Conservation (phyloP, 1,139 yeast species). For the Yamadazyma trypodendri region DNA sequence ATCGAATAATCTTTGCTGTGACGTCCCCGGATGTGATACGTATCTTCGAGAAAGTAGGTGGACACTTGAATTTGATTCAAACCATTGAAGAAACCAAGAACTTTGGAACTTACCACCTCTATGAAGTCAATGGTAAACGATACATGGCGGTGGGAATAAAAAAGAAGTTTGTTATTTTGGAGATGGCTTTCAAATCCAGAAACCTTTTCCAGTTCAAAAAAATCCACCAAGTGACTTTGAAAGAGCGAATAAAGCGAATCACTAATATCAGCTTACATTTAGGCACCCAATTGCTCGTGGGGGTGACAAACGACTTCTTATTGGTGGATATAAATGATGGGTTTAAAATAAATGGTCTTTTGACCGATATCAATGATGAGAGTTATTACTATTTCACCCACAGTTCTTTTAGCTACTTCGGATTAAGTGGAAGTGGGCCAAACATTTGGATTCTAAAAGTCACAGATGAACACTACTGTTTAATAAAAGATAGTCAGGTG, state of each 20-base stretch:
- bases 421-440: slow-evolving; percentile 23
- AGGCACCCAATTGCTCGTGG: slow-evolving; percentile 22
- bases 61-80: slow-evolving; percentile 32
- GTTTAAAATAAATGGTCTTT: slow-evolving; percentile 18
- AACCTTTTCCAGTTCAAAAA: slow-evolving; percentile 30
- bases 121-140: slow-evolving; percentile 20
- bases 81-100: slow-evolving; percentile 28
- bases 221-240: slow-evolving; percentile 26
- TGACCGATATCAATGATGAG: slow-evolving; percentile 15
- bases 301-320: slow-evolving; percentile 26
- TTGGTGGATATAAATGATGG: slow-evolving; percentile 25
- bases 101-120: slow-evolving; percentile 17
- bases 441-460: slow-evolving; percentile 22
- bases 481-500: slow-evolving; percentile 30
- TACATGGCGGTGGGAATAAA: slow-evolving; percentile 30
- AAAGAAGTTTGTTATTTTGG: slow-evolving; percentile 30
- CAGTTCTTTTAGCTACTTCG: slow-evolving; percentile 30
- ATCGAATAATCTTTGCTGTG: slow-evolving; percentile 28
- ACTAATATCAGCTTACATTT: slow-evolving; percentile 12
- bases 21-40: slow-evolving; percentile 25
- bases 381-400: slow-evolving; percentile 19
- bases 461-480: slow-evolving; percentile 17
- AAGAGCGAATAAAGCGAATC: slow-evolving; percentile 30
- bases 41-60: slow-evolving; percentile 36
- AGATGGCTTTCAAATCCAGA: slow-evolving; percentile 29